Conservation (phyloP, 2,329 filamentous ascomycete genomes). For the Fusarium floridanum region DNA sequence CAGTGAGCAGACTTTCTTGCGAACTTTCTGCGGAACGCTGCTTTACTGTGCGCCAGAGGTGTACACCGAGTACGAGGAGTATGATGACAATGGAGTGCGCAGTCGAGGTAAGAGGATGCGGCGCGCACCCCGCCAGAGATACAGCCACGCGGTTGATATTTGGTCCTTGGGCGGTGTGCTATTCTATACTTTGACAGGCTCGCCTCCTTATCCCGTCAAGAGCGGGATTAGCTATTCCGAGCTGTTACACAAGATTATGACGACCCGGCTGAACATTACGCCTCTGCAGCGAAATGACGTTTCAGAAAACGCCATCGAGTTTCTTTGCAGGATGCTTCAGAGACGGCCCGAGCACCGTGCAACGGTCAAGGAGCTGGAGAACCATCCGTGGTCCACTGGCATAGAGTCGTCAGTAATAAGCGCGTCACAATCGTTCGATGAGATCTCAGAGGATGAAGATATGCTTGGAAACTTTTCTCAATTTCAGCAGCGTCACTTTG, state of each 20-base stretch:
- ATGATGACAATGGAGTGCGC: constrained; percentile 77
- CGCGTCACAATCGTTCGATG: constrained; percentile 67
- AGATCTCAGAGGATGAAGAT: constrained; percentile 71
- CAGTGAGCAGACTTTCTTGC: constrained; percentile 89
- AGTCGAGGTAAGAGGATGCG: constrained; percentile 73
- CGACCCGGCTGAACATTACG: constrained; percentile 73
- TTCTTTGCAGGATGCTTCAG: constrained; percentile 83
- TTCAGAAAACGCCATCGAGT: constrained; percentile 77
- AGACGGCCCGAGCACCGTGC: constrained; percentile 83
- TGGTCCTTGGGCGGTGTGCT: constrained; percentile 96
- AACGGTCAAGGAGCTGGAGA: constrained; percentile 76
- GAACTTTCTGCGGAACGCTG: constrained; percentile 96
- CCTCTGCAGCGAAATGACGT: constrained; percentile 71
- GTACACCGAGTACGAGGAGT: constrained; percentile 79
- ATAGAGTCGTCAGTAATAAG: constrained; percentile 45
- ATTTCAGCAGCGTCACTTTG: constrained; percentile 55
- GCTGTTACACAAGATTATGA: constrained; percentile 90
- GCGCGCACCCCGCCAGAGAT: constrained; percentile 72
- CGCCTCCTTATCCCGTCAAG: constrained; percentile 84
- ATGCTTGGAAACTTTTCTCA: constrained; percentile 72
- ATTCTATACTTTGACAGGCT: constrained; percentile 84
- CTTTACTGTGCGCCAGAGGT: constrained; percentile 98
- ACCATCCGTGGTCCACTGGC: constrained; percentile 78
- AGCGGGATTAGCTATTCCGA: constrained; percentile 81
- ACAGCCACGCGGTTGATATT: constrained; percentile 92